These are phyloP conservation scores for Malus asiatica DNA, from an alignment of 306 rosid species.

Conservation along the genomic window DNA sequence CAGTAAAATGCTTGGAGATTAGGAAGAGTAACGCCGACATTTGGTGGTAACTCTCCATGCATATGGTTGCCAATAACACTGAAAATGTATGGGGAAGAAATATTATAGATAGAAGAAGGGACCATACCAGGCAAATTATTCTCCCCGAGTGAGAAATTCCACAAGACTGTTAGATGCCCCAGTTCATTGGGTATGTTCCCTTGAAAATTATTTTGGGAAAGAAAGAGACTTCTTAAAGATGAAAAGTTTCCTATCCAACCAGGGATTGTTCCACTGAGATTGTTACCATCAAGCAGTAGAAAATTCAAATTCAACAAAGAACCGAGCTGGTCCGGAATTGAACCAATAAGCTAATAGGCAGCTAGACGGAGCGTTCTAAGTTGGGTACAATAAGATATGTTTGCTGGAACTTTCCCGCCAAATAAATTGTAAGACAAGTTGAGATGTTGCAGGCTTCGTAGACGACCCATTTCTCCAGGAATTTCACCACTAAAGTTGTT, in stretches of 20 bases:
- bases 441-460: conserved; percentile 5
- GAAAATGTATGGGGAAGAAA: not conserved
- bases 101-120: not conserved
- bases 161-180: conserved; percentile 22
- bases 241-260: conserved; percentile 46
- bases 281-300: conserved; percentile 11
- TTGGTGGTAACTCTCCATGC: conserved; percentile 31
- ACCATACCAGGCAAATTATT: conserved; percentile 30
- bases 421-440: conserved; percentile 16
- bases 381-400: conserved; percentile 21
- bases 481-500: conserved; percentile 22
- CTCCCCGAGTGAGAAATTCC: not conserved
- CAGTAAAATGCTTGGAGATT: conserved; percentile 24
- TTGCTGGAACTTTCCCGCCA: conserved; percentile 23
- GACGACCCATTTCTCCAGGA: conserved; percentile 20
- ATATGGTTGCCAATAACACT: conserved; percentile 21
- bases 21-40: conserved; percentile 11
- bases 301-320: not conserved
- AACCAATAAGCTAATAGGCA: not conserved
- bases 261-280: conserved; percentile 36
- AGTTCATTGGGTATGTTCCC: not conserved
- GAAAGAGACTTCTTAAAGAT: not conserved
- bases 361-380: not conserved
- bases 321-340: not conserved
- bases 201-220: conserved; percentile 1